phyloP scores from a whole-genome alignment of 495 filamentous ascomycete species.

The Podospora tetraspora region DNA sequence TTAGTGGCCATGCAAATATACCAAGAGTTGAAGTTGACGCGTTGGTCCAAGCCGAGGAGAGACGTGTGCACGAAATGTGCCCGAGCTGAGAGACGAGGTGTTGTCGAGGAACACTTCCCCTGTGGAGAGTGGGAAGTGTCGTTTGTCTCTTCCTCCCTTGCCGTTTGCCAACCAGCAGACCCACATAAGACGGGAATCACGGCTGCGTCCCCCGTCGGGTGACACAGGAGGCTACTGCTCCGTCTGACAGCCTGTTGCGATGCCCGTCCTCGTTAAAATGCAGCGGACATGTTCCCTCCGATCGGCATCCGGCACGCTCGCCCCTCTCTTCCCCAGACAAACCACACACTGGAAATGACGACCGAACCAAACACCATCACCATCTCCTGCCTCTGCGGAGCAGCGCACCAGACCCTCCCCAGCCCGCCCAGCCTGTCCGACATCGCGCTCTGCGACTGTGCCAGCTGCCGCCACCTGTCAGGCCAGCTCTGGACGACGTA shows the following conservation, averaged over 20 bases:
- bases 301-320: neutral
- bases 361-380: slow-evolving; percentile 9
- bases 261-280: neutral
- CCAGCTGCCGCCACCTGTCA: slow-evolving; percentile 52
- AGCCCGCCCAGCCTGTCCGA: slow-evolving; percentile 31
- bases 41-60: neutral
- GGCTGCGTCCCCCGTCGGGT: too few species aligned
- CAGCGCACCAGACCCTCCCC: slow-evolving; percentile 39
- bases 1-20: neutral
- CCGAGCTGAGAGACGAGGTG: neutral
- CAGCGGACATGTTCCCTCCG: neutral
- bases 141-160: too few species aligned
- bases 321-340: neutral
- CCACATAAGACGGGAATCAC: too few species aligned
- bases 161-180: too few species aligned
- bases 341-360: neutral
- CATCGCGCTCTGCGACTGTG: slow-evolving; percentile 59
- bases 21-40: neutral
- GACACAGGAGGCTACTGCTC: neutral
- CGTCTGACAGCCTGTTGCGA: neutral
- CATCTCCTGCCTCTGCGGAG: slow-evolving; percentile 56
- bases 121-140: neutral
- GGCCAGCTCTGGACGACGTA: slow-evolving; percentile 56
- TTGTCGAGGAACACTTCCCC: too few species aligned
- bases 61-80: neutral